A percentile compares a stretch with the other conserved stretches of the same genome.
phyloP scores from a whole-genome alignment of 2,329 filamentous ascomycete genomes.

The Ophiostoma novo-ulmi region DNA sequence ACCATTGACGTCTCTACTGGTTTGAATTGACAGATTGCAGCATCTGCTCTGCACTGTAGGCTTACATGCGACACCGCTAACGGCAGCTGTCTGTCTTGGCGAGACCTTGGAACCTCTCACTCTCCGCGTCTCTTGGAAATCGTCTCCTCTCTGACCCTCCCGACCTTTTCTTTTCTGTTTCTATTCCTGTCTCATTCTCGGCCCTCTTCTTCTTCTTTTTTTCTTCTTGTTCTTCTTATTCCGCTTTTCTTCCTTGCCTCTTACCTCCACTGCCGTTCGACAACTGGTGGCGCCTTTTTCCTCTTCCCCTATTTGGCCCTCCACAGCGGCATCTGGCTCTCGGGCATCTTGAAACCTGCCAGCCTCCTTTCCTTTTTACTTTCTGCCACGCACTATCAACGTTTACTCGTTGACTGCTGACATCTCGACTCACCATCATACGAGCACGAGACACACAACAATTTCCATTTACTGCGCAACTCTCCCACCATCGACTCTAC shows the following conservation, averaged over 20 bases:
- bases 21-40: constrained; percentile 3
- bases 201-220: not conserved
- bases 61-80: constrained; percentile 15
- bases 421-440: not conserved
- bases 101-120: not conserved
- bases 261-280: not conserved
- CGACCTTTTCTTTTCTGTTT: not conserved
- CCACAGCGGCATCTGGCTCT: constrained; percentile 15
- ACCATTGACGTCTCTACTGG: not conserved
- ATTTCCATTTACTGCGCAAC: not conserved
- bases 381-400: not conserved
- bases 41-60: not conserved
- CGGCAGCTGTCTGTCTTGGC: constrained; percentile 9
- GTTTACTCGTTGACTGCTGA: not conserved
- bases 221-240: constrained; percentile 1
- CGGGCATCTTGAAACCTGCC: constrained; percentile 11
- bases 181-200: not conserved
- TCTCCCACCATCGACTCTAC: not conserved
- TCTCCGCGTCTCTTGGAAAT: constrained; percentile 9
- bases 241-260: not conserved
- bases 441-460: constrained; percentile 1
- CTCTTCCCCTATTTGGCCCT: constrained; percentile 16
- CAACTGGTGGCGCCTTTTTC: constrained; percentile 8
- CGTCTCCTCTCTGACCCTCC: not conserved
- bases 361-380: constrained; percentile 10